Base-by-base conservation (phyloP, 306 rosid genomes). In the Oxytropis ochrocephala region DNA sequence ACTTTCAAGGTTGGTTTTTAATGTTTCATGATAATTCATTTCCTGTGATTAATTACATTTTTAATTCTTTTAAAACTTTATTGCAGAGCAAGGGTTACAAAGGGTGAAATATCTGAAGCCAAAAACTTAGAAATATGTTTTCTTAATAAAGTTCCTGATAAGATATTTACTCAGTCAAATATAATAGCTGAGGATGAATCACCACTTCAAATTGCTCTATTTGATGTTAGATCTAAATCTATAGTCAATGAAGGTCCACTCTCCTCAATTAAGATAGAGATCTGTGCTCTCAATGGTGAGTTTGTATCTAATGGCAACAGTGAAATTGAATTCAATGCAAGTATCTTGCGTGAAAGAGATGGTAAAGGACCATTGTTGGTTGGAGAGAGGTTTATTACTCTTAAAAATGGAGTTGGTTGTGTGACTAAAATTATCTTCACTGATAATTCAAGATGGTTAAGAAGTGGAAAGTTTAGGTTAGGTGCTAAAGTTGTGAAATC, bases 391-490 rank as follows among this genome's bases (percentile, higher is more conserved):
- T 14, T 56, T 9, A 11, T 81, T 11, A 78, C 76, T 10, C 68
- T 91, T 6, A 39, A 47, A 49, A 70, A 80, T 18, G 97, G 97
- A 35, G 74, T 78, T 61, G 83, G 78, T 30, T 3, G 0, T 5
- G 53, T 86, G 1, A 6, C 48, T 36, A 39, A 81, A 3, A 7
- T 69, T 12, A 0, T 7, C 57, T 74, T 91, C 11, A 85, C 80
- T 2, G 97, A 91, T 66, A 91, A 88, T 43, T 91, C 97, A 0
- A 76, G 87, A 52, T 91, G 97, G 97, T 44, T 59, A 5, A 79
- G 84, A 68, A 38, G 80, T 70, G 11, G 85, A 12, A 86, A 1
- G 70, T 88, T 88, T 64, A 75, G 89, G 58, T 44, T 91, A 52
- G 97, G 89, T 71, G 92, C 75, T 63, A 83, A 47, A 75, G 78